phyloP scores from a whole-genome alignment of 2,329 filamentous ascomycete genomes.

The Curvularia spicifera region DNA sequence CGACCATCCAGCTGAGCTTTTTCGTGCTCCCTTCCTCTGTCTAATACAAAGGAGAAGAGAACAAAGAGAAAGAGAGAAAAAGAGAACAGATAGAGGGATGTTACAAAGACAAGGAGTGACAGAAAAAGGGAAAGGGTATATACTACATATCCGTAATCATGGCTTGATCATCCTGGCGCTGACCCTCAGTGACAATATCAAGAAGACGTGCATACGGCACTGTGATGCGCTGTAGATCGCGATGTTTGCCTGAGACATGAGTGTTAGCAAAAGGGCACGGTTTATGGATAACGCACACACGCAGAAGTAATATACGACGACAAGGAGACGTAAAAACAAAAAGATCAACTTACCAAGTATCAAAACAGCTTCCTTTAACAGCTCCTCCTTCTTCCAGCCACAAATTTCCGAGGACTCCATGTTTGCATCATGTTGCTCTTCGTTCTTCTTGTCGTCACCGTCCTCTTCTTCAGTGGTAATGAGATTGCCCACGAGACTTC shows the following conservation, averaged over 20 bases:
- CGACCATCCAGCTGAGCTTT: neutral
- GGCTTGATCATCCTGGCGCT: conserved; percentile 38
- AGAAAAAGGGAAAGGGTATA: neutral
- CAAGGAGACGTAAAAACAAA: neutral
- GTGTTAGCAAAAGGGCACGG: neutral
- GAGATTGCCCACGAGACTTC: conserved; percentile 77
- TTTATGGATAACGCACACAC: neutral
- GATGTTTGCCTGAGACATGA: conserved; percentile 77
- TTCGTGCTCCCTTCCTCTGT: neutral
- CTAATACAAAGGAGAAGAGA: conserved; percentile 9
- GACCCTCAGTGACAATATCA: conserved; percentile 40
- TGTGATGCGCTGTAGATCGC: conserved; percentile 91
- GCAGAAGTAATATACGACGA: neutral
- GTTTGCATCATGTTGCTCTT: conserved; percentile 59
- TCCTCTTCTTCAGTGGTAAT: conserved; percentile 63
- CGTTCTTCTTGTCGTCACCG: conserved; percentile 66
- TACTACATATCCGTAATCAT: conserved; percentile 47
- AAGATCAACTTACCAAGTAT: conserved; percentile 72
- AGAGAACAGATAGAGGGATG: neutral
- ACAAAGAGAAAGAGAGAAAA: neutral
- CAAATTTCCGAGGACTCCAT: conserved; percentile 74
- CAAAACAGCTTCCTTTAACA: conserved; percentile 89
- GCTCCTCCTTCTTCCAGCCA: conserved; percentile 86
- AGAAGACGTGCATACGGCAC: conserved; percentile 83
- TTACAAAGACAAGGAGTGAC: neutral